These are phyloP conservation scores for Leptographium galeiforme DNA, from an alignment of 2,329 filamentous ascomycete genomes.

Conservation along the genomic window DNA sequence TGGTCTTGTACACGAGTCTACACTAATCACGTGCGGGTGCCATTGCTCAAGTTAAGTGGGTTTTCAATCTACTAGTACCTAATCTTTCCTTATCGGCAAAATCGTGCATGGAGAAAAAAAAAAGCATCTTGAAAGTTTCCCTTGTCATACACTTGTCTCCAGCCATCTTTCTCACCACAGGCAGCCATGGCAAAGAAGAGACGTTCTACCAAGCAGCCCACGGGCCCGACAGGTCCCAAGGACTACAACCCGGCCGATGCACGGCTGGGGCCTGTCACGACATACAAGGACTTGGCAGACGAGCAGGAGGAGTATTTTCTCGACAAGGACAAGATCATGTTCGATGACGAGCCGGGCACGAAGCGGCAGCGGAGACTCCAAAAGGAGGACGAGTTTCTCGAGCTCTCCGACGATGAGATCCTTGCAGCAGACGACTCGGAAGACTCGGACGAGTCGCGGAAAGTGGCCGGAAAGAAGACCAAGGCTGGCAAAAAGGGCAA, in stretches of 20 bases:
- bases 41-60: no score
- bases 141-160: not conserved
- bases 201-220: constrained; percentile 46
- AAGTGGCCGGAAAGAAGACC: constrained; percentile 12
- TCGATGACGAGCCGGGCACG: constrained; percentile 67
- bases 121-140: not conserved
- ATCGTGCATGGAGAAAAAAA: not conserved
- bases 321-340: constrained; percentile 70
- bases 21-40: no score
- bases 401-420: constrained; percentile 50
- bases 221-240: constrained; percentile 34
- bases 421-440: constrained; percentile 14
- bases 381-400: constrained; percentile 41
- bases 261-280: constrained; percentile 43
- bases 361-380: constrained; percentile 62
- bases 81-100: no score
- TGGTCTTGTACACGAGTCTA: no score
- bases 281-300: constrained; percentile 76
- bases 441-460: constrained; percentile 5
- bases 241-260: constrained; percentile 45
- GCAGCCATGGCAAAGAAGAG: constrained; percentile 49
- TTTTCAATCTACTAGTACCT: no score
- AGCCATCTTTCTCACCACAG: not conserved
- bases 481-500: constrained; percentile 25
- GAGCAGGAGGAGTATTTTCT: constrained; percentile 90